phyloP scores from a whole-genome alignment of 306 rosid species.

The Vigna angularis region DNA sequence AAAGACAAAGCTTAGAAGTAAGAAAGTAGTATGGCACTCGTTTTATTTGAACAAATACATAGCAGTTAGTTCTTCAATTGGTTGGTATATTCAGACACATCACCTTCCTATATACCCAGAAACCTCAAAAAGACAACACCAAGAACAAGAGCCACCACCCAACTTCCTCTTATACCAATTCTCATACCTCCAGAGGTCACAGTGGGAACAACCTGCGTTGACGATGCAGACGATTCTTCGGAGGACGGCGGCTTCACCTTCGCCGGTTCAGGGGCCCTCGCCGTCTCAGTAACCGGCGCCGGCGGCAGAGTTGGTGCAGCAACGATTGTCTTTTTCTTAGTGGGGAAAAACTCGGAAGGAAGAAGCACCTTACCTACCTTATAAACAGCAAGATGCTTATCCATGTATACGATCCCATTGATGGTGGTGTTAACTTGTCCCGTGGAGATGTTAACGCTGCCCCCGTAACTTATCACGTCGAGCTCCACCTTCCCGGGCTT shows the following conservation, averaged over 20 bases:
- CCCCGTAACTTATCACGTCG: constrained; percentile 65
- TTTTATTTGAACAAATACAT: neutral
- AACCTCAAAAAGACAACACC: constrained; percentile 40
- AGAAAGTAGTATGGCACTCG: neutral
- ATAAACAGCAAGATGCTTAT: constrained; percentile 68
- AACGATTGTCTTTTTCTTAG: constrained; percentile 30
- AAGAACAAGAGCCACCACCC: constrained; percentile 33
- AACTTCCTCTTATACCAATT: constrained; percentile 8
- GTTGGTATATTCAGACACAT: neutral
- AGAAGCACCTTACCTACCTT: constrained; percentile 64
- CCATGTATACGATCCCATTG: constrained; percentile 60
- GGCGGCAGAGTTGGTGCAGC: constrained; percentile 17
- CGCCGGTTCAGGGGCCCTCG: constrained; percentile 48
- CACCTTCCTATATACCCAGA: neutral
- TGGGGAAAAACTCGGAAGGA: constrained; percentile 58
- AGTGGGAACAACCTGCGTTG: constrained; percentile 55
- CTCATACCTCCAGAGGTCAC: constrained; percentile 12
- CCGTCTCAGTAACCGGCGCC: constrained; percentile 10
- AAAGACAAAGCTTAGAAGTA: neutral
- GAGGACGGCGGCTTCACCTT: constrained; percentile 47
- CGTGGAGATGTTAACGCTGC: constrained; percentile 59
- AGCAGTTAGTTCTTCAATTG: neutral
- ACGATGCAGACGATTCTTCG: constrained; percentile 27
- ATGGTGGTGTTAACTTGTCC: constrained; percentile 68
- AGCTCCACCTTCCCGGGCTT: constrained; percentile 55